phyloP scores from a whole-genome alignment of 2,329 filamentous ascomycete species.

The Colletotrichum chrysophilum region DNA sequence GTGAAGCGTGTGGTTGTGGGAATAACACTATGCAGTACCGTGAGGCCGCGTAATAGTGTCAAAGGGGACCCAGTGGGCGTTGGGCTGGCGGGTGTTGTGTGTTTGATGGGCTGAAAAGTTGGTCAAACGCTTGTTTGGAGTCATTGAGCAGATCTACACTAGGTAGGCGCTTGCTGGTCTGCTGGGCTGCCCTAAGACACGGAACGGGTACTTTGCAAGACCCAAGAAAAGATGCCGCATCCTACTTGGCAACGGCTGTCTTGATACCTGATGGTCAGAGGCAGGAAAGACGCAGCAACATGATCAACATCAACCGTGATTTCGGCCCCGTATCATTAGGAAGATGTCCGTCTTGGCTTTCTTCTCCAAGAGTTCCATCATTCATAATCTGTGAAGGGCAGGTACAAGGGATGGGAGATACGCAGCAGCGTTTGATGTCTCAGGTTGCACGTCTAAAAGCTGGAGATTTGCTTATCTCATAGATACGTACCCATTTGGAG shows the following conservation, averaged over 20 bases:
- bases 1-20: background rate
- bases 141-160: background rate
- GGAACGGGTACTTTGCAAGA: background rate
- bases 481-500: background rate
- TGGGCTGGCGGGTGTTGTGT: background rate
- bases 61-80: background rate
- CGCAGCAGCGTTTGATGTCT: background rate
- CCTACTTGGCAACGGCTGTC: slow-evolving; percentile 12
- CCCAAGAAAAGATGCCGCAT: background rate
- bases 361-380: background rate
- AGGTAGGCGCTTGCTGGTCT: slow-evolving; percentile 2
- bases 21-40: background rate
- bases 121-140: slow-evolving; percentile 19
- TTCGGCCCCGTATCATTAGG: background rate
- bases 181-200: slow-evolving; percentile 5
- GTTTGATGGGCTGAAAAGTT: background rate
- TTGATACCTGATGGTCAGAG: background rate
- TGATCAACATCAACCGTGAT: background rate
- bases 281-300: background rate
- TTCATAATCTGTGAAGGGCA: background rate
- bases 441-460: slow-evolving; percentile 7
- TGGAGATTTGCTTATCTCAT: background rate
- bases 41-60: slow-evolving; percentile 9
- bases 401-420: background rate
- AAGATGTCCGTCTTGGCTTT: background rate